Base-by-base conservation (phyloP, 108 stramenopile genomes). In the Pseudonitzschia delicatissima region DNA sequence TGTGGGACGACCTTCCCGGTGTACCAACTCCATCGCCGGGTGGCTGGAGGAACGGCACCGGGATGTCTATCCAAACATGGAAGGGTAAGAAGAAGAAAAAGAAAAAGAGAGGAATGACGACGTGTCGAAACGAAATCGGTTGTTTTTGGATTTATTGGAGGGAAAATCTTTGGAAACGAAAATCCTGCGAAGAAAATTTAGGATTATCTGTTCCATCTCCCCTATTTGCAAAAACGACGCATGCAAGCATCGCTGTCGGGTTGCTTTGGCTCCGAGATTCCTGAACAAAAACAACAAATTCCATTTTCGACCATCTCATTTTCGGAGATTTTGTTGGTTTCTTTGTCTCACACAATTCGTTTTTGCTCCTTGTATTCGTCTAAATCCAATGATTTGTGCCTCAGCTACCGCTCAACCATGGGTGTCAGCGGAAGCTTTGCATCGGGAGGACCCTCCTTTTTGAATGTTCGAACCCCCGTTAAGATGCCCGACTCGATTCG, bases 401-500 rank as follows among this genome's bases (percentile, higher is more conserved):
- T 20, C 32, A 77, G 77, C 35, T 93, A 87, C 77, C 71, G 72
- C 31, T 64, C 78, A 20, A 78, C 77, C 23, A 93, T 93, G 92
- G 53, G 53, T 1, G 53, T 55, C 15, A 29, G 53, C n/a, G n/a
- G 78, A 68, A 20, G 77, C 69, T 53, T 69, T 3, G 53, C 66
- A 8, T 60, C 81, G 26, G 78, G 80, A 17, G 76, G 78, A 15
- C 78, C 88, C 8, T 72, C 82, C 53, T 90, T 90, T 45, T 72
- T 94, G 50, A 88, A 94, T 69, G 86, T 94, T 45, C 75, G 87
- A 40, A 92, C 90, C 8, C 94, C 96, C n/a, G 81, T 92, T 34
- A 93, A 90, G 68, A 71, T 98, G 42, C 97, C 97, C 8, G 97
- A 98, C 74, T 87, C 95, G 0, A 66, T 98, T 40, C 84, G 96